A percentile compares a stretch with the other conserved stretches of the same genome.
These are phyloP conservation scores for Solanum ossicruentum DNA, from an alignment of 257 asterid genomes.

Conservation along the genomic window DNA sequence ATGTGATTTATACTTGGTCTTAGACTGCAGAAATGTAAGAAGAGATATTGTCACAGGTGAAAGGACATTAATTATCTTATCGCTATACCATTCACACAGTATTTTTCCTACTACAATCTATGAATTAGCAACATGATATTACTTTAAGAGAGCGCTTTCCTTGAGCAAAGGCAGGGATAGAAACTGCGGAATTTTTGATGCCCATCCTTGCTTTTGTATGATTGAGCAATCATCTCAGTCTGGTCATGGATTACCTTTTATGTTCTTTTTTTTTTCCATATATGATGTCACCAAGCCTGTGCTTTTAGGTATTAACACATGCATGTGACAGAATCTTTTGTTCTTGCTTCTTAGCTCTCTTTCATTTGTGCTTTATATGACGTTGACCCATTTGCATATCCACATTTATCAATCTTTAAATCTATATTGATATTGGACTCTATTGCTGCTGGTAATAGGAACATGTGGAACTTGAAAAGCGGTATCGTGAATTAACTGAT, in stretches of 20 bases:
- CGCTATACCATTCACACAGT: background rate
- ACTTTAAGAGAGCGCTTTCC: background rate
- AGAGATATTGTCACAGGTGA: background rate
- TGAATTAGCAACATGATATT: background rate
- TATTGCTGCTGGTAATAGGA: slow-evolving; percentile 36
- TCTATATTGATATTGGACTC: background rate
- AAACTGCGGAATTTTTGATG: background rate
- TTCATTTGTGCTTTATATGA: background rate
- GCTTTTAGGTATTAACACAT: background rate
- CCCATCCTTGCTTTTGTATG: background rate
- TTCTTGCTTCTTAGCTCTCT: background rate
- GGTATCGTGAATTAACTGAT: slow-evolving; percentile 97
- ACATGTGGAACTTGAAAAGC: slow-evolving; percentile 95
- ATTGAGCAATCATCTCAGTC: background rate
- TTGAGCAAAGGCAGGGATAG: background rate
- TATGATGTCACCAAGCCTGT: background rate
- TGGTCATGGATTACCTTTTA: background rate
- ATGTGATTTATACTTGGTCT: background rate
- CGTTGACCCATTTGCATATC: background rate
- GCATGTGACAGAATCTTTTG: background rate
- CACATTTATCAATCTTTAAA: background rate
- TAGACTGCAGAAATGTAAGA: background rate
- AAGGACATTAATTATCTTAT: background rate
- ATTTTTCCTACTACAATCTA: background rate
- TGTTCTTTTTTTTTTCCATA: background rate